These are phyloP conservation scores for Cutaneotrichosporon mucoides DNA, from an alignment of 1,284 basidiomycete genomes.

Conservation along the genomic window DNA sequence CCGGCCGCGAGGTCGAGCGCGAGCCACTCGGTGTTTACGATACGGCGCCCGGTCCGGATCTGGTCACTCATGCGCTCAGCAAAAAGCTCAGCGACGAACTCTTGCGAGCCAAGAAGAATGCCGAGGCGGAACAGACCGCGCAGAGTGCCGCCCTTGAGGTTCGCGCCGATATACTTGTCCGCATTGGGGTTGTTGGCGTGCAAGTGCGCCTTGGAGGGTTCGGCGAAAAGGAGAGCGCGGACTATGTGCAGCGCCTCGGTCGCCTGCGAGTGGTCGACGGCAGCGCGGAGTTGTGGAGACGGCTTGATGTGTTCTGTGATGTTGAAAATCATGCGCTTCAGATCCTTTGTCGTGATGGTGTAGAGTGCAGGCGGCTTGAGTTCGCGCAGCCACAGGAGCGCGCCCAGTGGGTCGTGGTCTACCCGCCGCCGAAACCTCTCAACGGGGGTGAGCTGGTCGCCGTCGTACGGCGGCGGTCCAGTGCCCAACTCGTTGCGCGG, in stretches of 20 bases:
- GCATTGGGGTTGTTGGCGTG: neutral
- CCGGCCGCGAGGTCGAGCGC: conserved; percentile 17
- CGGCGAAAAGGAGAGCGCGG: conserved; percentile 9
- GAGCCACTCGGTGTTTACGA: conserved; percentile 19
- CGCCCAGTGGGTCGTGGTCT: conserved; percentile 7
- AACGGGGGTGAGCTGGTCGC: conserved; percentile 7
- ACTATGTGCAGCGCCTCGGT: conserved; percentile 1
- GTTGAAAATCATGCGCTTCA: conserved; percentile 11
- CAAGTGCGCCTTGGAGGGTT: conserved; percentile 2
- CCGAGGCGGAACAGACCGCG: conserved; percentile 13
- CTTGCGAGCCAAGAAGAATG: conserved; percentile 8
- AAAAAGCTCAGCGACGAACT: conserved; percentile 15
- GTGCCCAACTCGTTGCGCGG: too few species aligned
- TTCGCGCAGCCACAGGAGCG: conserved; percentile 6
- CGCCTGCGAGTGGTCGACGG: neutral
- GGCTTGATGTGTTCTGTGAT: conserved; percentile 1
- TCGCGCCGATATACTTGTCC: conserved; percentile 1
- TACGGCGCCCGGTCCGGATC: neutral
- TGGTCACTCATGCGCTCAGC: conserved; percentile 16
- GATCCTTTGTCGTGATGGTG: conserved; percentile 9
- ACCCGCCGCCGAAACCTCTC: conserved; percentile 13
- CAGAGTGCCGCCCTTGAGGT: conserved; percentile 7
- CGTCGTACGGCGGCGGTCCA: neutral
- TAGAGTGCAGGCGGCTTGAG: neutral
- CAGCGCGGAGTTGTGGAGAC: neutral